Base-by-base conservation (phyloP, 1,284 basidiomycete genomes). In the Cystobasidiaceae sp. region DNA sequence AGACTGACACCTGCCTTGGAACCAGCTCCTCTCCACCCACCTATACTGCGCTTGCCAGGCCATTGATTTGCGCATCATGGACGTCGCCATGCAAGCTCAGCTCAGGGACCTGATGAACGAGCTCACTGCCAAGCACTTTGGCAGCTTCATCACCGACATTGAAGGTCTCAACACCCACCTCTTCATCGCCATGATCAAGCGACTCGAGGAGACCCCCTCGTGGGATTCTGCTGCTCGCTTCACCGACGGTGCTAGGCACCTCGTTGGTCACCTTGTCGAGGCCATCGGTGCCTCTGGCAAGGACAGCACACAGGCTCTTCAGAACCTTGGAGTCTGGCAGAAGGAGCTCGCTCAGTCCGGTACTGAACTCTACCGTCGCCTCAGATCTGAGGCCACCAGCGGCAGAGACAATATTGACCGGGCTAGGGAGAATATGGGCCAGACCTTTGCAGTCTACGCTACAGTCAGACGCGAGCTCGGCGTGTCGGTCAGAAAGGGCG, bases 31-130 rank as follows among this genome's bases (percentile, higher is more conserved):
- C 6, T 82, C 89, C 7, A 85, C 86, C 7, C 90, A 89, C 75
- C 79, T 91, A 30, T 88, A 87, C 74, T 77, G 83, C 59, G 81
- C 88, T 50, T 89, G 88, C 76, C 89, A 90, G 80, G 89, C 89
- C 23, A 79, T 90, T 64, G 89, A 91, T 73, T 79, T 89, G 46
- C 85, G 89, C 43, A 84, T 87, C 4, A 73, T 89, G 66, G 86
- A 88, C 73, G 74, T 78, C 66, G 85, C 87, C 68, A 85, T 90
- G 78, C 75, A 80, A 44, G 77, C 75, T 23, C 80, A 80, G 23
- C 76, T 86, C 17, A 72, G 79, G 64, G 73, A 67, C 3, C 25
- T 87, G 68, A 77, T 82, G 44, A 74, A 76, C 13, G 81, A 84
- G 54, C 82, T 85, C 70, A 77, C 87, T 66, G 69, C 73, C 3